A percentile compares a stretch with the other conserved stretches of the same genome.
phyloP scores from a whole-genome alignment of 1,139 yeast species.

The Scheffersomyces titani region DNA sequence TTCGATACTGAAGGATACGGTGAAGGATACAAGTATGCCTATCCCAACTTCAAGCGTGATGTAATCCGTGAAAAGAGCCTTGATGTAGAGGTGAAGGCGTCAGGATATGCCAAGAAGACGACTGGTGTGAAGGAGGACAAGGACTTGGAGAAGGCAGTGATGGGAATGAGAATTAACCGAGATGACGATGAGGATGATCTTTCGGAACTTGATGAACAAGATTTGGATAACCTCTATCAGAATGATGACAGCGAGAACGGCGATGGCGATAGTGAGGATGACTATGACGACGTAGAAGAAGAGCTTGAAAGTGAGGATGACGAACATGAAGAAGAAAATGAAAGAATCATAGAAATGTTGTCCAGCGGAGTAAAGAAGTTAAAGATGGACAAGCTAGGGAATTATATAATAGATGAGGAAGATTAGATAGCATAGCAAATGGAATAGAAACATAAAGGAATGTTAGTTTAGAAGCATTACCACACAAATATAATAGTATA shows the following conservation, averaged over 20 bases:
- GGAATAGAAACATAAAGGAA: too few relatives aligned
- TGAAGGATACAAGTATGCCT: slow-evolving; percentile 74
- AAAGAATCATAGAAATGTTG: slow-evolving; percentile 68
- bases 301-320: slow-evolving; percentile 31
- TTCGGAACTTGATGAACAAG: slow-evolving; percentile 23
- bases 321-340: slow-evolving; percentile 58
- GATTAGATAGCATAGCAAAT: slow-evolving; percentile 1
- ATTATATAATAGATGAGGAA: slow-evolving; percentile 62
- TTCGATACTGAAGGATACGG: slow-evolving; percentile 78
- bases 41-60: slow-evolving; percentile 80
- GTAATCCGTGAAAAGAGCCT: slow-evolving; percentile 65
- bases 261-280: slow-evolving; percentile 26
- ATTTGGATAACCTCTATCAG: too few relatives aligned
- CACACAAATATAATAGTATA: too few relatives aligned
- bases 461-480: neutral
- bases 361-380: slow-evolving; percentile 59
- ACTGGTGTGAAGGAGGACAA: slow-evolving; percentile 46
- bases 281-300: slow-evolving; percentile 26
- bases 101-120: slow-evolving; percentile 82
- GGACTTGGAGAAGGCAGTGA: slow-evolving; percentile 76
- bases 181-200: slow-evolving; percentile 31
- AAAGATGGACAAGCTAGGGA: slow-evolving; percentile 80
- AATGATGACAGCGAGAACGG: slow-evolving; percentile 29
- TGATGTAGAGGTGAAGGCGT: slow-evolving; percentile 85
- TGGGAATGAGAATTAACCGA: slow-evolving; percentile 54